A percentile compares a stretch with the other conserved stretches of the same genome.
Conservation (phyloP, 352 stramenopile genomes). For the Phytophthora hibernalis region DNA sequence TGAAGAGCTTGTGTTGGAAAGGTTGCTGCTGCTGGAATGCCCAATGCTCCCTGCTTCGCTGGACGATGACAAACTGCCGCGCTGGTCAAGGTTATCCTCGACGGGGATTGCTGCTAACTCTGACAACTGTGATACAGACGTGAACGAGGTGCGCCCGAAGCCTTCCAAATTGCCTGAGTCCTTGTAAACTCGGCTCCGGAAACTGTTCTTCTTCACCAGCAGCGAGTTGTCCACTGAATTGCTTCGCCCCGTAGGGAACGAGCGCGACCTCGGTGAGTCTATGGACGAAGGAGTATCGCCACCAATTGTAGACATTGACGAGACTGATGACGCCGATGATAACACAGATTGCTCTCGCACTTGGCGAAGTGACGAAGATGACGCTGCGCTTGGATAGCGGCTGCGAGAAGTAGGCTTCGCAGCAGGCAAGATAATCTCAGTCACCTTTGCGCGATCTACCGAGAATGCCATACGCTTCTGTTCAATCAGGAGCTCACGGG, state of each 20-base stretch:
- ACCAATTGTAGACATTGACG: conserved; percentile 40
- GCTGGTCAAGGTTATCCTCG: conserved; percentile 35
- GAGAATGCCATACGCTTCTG: conserved; percentile 90
- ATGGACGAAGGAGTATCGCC: conserved; percentile 28
- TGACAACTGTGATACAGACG: conserved; percentile 70
- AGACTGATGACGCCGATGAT: conserved; percentile 52
- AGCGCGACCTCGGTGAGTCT: conserved; percentile 40
- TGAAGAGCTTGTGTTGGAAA: conserved; percentile 38
- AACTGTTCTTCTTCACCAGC: conserved; percentile 62
- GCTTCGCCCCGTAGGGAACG: conserved; percentile 40
- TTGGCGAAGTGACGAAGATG: conserved; percentile 44
- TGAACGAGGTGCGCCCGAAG: conserved; percentile 79
- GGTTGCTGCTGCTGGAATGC: conserved; percentile 24
- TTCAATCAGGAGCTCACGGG: conserved; percentile 84
- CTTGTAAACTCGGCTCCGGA: conserved; percentile 43
- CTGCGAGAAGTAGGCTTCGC: conserved; percentile 52
- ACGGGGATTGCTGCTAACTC: conserved; percentile 46
- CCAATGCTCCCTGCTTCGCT: conserved; percentile 46
- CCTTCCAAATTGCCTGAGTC: conserved; percentile 60
- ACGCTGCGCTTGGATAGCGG: conserved; percentile 59
- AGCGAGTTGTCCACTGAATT: conserved; percentile 58
- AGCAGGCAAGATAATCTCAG: conserved; percentile 84
- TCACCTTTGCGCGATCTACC: conserved; percentile 82
- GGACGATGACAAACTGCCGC: conserved; percentile 60
- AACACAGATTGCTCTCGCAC: conserved; percentile 46